Percentiles rank a stretch among this genome's conserved stretches.
phyloP scores from a whole-genome alignment of 495 filamentous ascomycete species.

The Penicillium canariense region DNA sequence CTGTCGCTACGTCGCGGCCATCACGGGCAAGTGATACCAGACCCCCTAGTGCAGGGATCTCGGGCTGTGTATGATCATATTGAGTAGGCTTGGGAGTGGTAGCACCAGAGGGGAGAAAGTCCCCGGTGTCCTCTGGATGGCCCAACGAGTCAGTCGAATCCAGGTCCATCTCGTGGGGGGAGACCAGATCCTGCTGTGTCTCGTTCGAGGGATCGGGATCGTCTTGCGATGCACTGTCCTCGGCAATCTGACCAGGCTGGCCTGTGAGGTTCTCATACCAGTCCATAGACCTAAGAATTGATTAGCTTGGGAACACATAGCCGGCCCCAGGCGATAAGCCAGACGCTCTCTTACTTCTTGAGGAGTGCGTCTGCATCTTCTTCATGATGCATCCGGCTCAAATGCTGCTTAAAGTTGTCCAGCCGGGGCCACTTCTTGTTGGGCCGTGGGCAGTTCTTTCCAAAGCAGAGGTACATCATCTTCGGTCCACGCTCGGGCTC shows the following conservation, averaged over 20 bases:
- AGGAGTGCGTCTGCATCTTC: slow-evolving; percentile 52
- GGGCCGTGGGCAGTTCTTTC: slow-evolving; percentile 60
- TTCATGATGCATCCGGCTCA: slow-evolving; percentile 71
- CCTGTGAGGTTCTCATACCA: slow-evolving; percentile 37
- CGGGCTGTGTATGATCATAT: neutral
- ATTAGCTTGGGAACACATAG: slow-evolving; percentile 7
- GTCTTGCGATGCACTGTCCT: slow-evolving; percentile 11
- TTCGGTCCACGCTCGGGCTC: slow-evolving; percentile 51
- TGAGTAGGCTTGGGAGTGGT: slow-evolving; percentile 8
- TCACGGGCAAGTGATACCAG: neutral
- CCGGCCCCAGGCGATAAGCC: no score
- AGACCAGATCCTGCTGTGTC: slow-evolving; percentile 13
- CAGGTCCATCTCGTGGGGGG: slow-evolving; percentile 15
- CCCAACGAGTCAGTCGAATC: neutral
- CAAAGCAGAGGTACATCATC: slow-evolving; percentile 65
- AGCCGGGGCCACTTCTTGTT: slow-evolving; percentile 81
- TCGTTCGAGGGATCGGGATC: slow-evolving; percentile 9
- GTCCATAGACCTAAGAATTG: slow-evolving; percentile 31
- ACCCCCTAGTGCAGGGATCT: neutral
- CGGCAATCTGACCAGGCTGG: slow-evolving; percentile 1
- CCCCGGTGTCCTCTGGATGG: slow-evolving; percentile 2
- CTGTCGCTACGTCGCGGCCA: neutral
- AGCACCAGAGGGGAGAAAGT: slow-evolving; percentile 4
- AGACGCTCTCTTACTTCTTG: slow-evolving; percentile 45
- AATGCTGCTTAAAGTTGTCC: slow-evolving; percentile 90